phyloP scores from a whole-genome alignment of 2,329 filamentous ascomycete genomes.

The Pseudogymnoascus sp. region DNA sequence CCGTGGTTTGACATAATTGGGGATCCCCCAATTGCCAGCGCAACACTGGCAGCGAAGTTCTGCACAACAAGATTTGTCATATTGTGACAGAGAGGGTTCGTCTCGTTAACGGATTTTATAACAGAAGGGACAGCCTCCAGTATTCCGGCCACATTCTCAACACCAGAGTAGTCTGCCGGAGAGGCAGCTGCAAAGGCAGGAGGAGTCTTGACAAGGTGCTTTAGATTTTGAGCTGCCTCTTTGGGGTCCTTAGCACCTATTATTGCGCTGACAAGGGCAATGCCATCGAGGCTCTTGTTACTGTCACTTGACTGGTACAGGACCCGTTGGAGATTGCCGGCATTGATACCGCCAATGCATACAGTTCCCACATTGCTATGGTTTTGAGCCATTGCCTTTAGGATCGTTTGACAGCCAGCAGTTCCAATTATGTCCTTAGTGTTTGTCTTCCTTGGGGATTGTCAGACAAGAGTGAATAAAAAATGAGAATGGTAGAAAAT shows the following conservation, averaged over 20 bases:
- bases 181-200: conserved; percentile 22
- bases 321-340: conserved; percentile 64
- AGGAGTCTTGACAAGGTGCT: conserved; percentile 39
- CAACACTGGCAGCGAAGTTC: conserved; percentile 89
- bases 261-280: conserved; percentile 86
- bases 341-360: conserved; percentile 83
- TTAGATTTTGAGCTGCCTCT: conserved; percentile 51
- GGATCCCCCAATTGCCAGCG: conserved; percentile 72
- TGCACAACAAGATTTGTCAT: conserved; percentile 97
- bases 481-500: conserved; percentile 24
- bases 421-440: conserved; percentile 75
- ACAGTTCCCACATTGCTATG: conserved; percentile 50
- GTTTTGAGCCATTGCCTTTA: conserved; percentile 44
- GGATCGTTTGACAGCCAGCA: conserved; percentile 58
- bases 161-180: conserved; percentile 15
- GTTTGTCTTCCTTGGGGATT: conserved; percentile 62
- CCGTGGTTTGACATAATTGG: conserved; percentile 93
- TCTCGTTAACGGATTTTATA: conserved; percentile 53
- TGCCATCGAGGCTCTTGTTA: conserved; percentile 61
- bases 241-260: conserved; percentile 63
- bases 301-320: conserved; percentile 55
- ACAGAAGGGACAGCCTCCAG: conserved; percentile 30
- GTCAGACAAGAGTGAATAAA: conserved; percentile 3
- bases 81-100: conserved; percentile 73
- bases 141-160: conserved; percentile 18